Evolutionary conservation across 148 eudicot genomes (phyloP), one percentile per base, ranked within the genome.

Genomic region (Linanthus parryae): DNA sequence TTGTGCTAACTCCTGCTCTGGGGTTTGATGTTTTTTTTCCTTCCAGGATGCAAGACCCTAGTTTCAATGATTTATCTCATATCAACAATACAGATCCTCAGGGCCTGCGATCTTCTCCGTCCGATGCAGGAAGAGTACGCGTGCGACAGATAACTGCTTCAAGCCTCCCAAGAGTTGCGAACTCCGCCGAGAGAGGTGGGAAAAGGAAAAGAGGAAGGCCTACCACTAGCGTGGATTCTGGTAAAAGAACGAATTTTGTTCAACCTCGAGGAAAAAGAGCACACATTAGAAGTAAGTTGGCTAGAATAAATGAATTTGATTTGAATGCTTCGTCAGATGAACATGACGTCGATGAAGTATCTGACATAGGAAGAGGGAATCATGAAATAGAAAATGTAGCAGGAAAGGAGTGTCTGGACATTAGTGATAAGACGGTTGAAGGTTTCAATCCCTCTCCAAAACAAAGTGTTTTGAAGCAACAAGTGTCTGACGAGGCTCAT

Each of bases 181-280:
- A 37, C 41, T 45, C 67, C 40, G 71, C 57, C 29, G 29, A 53
- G 7, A 73, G 58, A 45, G 72, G 66, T 22, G 73, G 58, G 2
- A 68, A 46, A 54, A 77, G 72, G 52, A 81, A 75, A 79, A 78
- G 87, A 63, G 90, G 81, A 44, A 63, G 89, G 41, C 73, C 83
- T n/a, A 62, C 58, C n/a, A n/a, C n/a, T n/a, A n/a, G n/a, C n/a
- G n/a, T n/a, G n/a, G n/a, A n/a, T n/a, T n/a, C n/a, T 49, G 67
- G 64, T 44, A 33, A 51, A 12, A 62, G 52, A 56, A 54, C 50
- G 23, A 60, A 33, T 36, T 70, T 56, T 64, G 72, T 37, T 43
- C 82, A 63, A 77, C 79, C 94, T 19, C 72, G 78, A 33, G 71
- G 70, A 49, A 60, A 79, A 48, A 58, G 85, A 58, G 69, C 82